phyloP scores from a whole-genome alignment of 352 stramenopile genomes.

The Globisporangium yorkense region DNA sequence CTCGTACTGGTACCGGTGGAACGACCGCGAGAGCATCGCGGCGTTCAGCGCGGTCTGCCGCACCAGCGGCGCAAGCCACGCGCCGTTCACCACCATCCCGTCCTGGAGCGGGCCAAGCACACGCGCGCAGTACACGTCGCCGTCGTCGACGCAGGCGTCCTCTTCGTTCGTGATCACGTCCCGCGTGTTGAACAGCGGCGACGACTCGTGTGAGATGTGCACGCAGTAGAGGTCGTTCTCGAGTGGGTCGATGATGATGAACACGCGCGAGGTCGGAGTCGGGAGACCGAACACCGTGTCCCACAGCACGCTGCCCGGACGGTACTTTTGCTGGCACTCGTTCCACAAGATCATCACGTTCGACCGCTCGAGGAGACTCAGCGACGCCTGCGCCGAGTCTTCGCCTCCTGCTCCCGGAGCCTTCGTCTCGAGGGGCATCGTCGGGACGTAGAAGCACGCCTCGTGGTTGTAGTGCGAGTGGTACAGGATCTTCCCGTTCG shows the following conservation, averaged over 20 bases:
- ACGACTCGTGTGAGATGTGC: slow-evolving; percentile 74
- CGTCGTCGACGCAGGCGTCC: slow-evolving; percentile 70
- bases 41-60: slow-evolving; percentile 83
- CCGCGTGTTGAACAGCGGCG: slow-evolving; percentile 67
- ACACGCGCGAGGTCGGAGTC: slow-evolving; percentile 66
- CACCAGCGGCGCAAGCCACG: slow-evolving; percentile 76
- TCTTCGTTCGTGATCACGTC: slow-evolving; percentile 71
- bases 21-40: slow-evolving; percentile 56
- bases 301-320: slow-evolving; percentile 71
- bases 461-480: slow-evolving; percentile 78
- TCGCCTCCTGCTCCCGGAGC: slow-evolving; percentile 15
- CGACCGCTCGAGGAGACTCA: slow-evolving; percentile 45
- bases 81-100: slow-evolving; percentile 78
- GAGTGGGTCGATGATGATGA: slow-evolving; percentile 79
- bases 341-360: slow-evolving; percentile 87
- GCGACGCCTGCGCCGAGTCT: slow-evolving; percentile 19
- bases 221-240: slow-evolving; percentile 84
- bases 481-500: slow-evolving; percentile 51
- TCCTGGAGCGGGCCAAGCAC: slow-evolving; percentile 79
- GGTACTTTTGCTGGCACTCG: slow-evolving; percentile 82
- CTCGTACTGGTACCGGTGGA: slow-evolving; percentile 71
- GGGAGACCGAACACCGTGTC: slow-evolving; percentile 70
- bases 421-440: slow-evolving; percentile 43
- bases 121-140: slow-evolving; percentile 74
- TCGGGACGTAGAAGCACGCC: slow-evolving; percentile 79